Conservation (phyloP, 257 asterid species). For the Solanum lycopersicoides region DNA sequence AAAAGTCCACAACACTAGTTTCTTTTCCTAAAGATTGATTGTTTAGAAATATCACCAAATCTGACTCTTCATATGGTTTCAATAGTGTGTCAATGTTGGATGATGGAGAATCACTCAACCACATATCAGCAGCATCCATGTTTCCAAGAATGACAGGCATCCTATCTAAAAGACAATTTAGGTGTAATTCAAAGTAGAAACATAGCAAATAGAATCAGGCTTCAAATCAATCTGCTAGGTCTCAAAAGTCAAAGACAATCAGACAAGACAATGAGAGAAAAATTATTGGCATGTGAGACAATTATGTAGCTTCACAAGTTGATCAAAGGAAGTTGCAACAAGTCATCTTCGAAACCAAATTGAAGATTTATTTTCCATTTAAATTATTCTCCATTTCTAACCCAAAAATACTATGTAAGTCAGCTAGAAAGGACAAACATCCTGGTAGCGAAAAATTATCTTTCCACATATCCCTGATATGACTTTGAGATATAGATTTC, state of each 20-base stretch:
- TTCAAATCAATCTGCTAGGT: neutral
- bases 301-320: neutral
- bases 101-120: slow-evolving; percentile 55
- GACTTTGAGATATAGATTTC: neutral
- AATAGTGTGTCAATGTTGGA: slow-evolving; percentile 53
- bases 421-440: neutral
- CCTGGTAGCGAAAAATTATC: neutral
- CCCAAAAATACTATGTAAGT: neutral
- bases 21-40: neutral
- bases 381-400: neutral
- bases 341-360: neutral
- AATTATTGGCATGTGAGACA: neutral
- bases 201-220: neutral
- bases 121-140: slow-evolving; percentile 57
- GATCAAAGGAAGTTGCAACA: neutral
- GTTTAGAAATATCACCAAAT: slow-evolving; percentile 46
- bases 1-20: neutral
- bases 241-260: neutral
- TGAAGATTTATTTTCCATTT: neutral
- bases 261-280: neutral
- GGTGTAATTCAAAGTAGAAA: neutral
- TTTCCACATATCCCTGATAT: neutral
- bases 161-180: slow-evolving; percentile 45
- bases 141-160: slow-evolving; percentile 90
- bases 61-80: slow-evolving; percentile 71